Base-by-base conservation (phyloP, 2,329 filamentous ascomycete species). In the Epichloe sibirici region DNA sequence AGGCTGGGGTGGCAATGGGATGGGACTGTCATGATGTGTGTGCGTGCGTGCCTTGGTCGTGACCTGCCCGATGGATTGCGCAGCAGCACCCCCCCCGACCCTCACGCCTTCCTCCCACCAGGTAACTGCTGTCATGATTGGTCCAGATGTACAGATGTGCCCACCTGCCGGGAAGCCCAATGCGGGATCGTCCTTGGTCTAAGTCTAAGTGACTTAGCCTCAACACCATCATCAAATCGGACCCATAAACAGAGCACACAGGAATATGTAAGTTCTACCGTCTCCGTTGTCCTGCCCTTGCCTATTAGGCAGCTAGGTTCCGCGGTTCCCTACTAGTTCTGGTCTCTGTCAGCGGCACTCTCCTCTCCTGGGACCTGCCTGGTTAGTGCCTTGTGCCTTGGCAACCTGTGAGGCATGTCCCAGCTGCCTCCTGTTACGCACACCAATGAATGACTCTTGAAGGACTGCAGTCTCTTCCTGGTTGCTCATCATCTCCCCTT, bases 141-240 rank as follows among this genome's bases (percentile, higher is more conserved):
- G 8, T 23, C 42, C 8, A 23, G 9, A 45, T 45, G 43, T n/a
- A 1, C 43, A 2, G n/a, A 0, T 12, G 44, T 12, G 44, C n/a
- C 42, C 25, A 34, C 28, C 9, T 51, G 37, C 45, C 53, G 53
- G 45, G 35, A 49, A 44, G 48, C 51, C 51, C 48, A 53, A 48
- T 45, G 44, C 44, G 44, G 53, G 48, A 55, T 55, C 53, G 51
- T 48, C 51, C 45, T 52, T 48, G 51, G 45, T 54, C 49, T 38
- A 51, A 48, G 42, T 47, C 17, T 21, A 21, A 21, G 17, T 31
- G 28, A 31, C 38, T 45, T 50, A 23, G 23, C 28, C 40, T 48
- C 37, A 51, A 51, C 48, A 51, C 49, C 48, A 51, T 54, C 49
- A 38, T 54, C 49, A 38, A 46, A 35, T n/a, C 34, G 23, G 37